Evolutionary conservation across 495 filamentous ascomycete species (phyloP).

Genomic region (Daldinia loculata): DNA sequence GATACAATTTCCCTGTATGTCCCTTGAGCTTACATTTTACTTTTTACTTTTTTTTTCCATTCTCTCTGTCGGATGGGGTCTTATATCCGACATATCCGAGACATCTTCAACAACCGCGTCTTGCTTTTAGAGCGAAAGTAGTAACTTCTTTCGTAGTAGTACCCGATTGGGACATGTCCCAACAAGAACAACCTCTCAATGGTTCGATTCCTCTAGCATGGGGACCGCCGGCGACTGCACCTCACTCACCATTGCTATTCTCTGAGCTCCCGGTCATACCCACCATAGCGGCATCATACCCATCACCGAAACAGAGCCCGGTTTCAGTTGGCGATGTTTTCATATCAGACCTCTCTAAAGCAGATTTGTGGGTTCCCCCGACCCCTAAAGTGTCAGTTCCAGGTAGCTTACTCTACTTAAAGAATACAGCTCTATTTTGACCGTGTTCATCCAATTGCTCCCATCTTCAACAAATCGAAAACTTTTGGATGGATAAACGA

Average conservation of each 20-base stretch:
- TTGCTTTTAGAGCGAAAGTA: constrained; percentile 1
- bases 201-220: constrained; percentile 24
- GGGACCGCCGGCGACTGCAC: constrained; percentile 21
- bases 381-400: constrained; percentile 26
- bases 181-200: constrained; percentile 23
- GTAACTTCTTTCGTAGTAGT: constrained; percentile 28
- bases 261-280: constrained; percentile 41
- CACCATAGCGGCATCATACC: constrained; percentile 42
- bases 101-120: constrained; percentile 36
- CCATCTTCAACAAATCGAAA: constrained; percentile 59
- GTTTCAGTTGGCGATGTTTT: constrained; percentile 30
- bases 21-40: constrained; percentile 1
- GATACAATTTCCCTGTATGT: constrained; percentile 33
- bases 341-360: constrained; percentile 52
- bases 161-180: constrained; percentile 31
- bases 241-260: constrained; percentile 35
- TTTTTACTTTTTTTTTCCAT: constrained; percentile 24
- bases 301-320: constrained; percentile 37
- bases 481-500: constrained; percentile 41
- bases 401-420: constrained; percentile 19
- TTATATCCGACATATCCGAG: constrained; percentile 30
- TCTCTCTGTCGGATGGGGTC: constrained; percentile 29
- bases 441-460: constrained; percentile 62
- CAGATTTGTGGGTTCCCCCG: constrained; percentile 52
- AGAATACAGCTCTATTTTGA: constrained; percentile 64